phyloP scores from a whole-genome alignment of 768 basidiomycete species.

The Daedalea quercina region DNA sequence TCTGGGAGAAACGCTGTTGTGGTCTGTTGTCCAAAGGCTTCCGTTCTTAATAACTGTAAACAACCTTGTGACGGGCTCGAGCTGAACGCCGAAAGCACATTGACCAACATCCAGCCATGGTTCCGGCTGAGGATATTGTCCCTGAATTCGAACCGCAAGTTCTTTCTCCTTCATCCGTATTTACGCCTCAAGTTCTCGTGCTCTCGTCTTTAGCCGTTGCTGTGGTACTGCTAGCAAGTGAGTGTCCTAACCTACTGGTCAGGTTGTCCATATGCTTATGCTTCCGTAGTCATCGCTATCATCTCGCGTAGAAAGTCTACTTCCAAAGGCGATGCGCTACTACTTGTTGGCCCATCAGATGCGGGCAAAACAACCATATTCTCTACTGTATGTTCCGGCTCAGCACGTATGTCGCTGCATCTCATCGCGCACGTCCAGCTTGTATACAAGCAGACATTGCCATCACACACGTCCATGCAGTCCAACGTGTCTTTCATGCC shows the following conservation, averaged over 20 bases:
- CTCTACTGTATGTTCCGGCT: conserved; percentile 46
- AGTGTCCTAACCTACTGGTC: conserved; percentile 10
- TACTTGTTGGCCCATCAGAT: conserved; percentile 72
- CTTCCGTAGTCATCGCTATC: conserved; percentile 34
- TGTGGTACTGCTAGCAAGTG: conserved; percentile 36
- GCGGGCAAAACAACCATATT: conserved; percentile 79
- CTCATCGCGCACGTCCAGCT: conserved; percentile 37
- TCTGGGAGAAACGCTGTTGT: background rate
- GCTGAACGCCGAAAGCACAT: background rate
- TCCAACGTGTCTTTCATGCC: conserved; percentile 51
- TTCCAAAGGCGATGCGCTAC: conserved; percentile 50
- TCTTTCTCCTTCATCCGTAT: conserved; percentile 25
- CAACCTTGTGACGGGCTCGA: background rate
- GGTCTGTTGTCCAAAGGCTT: conserved; percentile 13
- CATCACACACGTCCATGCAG: conserved; percentile 76
- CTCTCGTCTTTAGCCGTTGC: conserved; percentile 39
- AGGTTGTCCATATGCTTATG: conserved; percentile 10
- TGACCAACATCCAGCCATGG: background rate
- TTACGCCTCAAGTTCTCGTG: conserved; percentile 33
- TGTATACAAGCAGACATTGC: conserved; percentile 52
- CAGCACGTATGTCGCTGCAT: conserved; percentile 9
- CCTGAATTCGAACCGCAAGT: conserved; percentile 25
- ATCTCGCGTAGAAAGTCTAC: conserved; percentile 36
- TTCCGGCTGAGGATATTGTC: background rate
- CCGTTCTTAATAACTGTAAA: conserved; percentile 16